phyloP scores from a whole-genome alignment of 2,329 filamentous ascomycete species.

The Colletotrichum sidae region DNA sequence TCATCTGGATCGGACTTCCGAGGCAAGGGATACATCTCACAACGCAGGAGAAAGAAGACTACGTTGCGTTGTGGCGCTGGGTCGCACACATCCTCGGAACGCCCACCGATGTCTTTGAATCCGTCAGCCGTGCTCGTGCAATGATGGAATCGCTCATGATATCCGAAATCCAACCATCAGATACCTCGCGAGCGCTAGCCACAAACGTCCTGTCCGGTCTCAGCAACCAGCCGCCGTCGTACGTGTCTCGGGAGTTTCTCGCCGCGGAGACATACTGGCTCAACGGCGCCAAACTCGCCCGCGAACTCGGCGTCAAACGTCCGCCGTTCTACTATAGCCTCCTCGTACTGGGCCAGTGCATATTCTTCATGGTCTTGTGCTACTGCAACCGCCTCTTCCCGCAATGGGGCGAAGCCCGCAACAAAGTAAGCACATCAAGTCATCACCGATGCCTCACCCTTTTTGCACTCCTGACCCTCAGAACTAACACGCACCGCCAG shows the following conservation, averaged over 20 bases:
- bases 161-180: constrained; percentile 74
- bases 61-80: constrained; percentile 81
- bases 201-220: constrained; percentile 81
- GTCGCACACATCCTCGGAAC: constrained; percentile 78
- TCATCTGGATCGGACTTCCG: constrained; percentile 77
- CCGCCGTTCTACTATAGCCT: constrained; percentile 68
- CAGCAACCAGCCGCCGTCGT: constrained; percentile 73
- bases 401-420: constrained; percentile 51
- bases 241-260: constrained; percentile 74
- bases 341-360: constrained; percentile 72
- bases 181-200: constrained; percentile 72
- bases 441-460: not conserved
- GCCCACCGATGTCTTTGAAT: constrained; percentile 71
- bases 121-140: constrained; percentile 64
- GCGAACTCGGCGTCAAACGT: constrained; percentile 67
- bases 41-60: constrained; percentile 73
- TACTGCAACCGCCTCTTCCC: constrained; percentile 56
- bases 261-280: constrained; percentile 76
- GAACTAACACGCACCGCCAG: constrained; percentile 38
- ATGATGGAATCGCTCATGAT: constrained; percentile 76
- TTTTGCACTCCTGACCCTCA: too few species aligned
- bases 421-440: constrained; percentile 40
- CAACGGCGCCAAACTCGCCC: constrained; percentile 73
- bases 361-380: constrained; percentile 70
- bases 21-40: constrained; percentile 77